These are phyloP conservation scores for Zizania palustris DNA, from an alignment of 202 grass and related monocot species.

Conservation along the genomic window DNA sequence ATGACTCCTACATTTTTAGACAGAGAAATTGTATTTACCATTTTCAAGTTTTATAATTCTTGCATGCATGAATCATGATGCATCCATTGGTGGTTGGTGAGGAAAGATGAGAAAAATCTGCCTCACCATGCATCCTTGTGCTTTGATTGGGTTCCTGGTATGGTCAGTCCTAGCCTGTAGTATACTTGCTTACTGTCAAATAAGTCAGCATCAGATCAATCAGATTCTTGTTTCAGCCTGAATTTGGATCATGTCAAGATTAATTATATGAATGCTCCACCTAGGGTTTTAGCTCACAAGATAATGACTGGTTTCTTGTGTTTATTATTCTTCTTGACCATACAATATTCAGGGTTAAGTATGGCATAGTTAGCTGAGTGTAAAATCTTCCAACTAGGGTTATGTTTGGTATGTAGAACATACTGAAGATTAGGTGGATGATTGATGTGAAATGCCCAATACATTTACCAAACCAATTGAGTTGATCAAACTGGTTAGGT, in stretches of 20 bases:
- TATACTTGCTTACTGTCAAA: not conserved
- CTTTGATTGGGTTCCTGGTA: not conserved
- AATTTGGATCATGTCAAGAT: not conserved
- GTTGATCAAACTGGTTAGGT: slow-evolving; percentile 7
- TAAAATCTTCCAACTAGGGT: not conserved
- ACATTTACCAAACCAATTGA: not conserved
- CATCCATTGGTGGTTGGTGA: not conserved
- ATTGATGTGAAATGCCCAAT: not conserved
- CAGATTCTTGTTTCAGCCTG: too few species aligned
- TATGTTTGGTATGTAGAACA: not conserved
- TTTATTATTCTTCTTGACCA: not conserved
- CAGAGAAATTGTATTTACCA: not conserved
- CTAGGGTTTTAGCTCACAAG: not conserved
- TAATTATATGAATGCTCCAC: not conserved
- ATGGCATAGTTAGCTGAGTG: not conserved
- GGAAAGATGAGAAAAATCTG: not conserved
- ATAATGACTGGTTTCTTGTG: not conserved
- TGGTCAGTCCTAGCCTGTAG: too few species aligned
- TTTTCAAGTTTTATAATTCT: not conserved
- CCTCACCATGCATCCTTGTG: not conserved
- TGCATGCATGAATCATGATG: not conserved
- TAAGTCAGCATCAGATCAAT: not conserved
- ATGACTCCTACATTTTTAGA: too few species aligned
- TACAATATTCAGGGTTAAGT: not conserved
- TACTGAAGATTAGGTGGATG: not conserved